Percentiles rank a stretch among this genome's conserved stretches.
Conservation (phyloP, 148 eudicot genomes). For the Simmondsia chinensis region DNA sequence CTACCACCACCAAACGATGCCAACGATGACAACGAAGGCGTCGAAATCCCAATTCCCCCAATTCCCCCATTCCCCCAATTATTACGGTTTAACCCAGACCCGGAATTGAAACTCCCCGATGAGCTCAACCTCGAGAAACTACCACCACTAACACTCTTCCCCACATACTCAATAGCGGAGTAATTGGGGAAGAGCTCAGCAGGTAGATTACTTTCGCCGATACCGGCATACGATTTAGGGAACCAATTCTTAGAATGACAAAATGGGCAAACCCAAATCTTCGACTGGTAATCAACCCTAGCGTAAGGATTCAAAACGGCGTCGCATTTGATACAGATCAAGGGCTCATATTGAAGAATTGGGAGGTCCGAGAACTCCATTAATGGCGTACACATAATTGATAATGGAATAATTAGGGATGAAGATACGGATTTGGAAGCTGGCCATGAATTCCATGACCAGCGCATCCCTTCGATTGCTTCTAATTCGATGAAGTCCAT, state of each 20-base stretch:
- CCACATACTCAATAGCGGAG: constrained; percentile 69
- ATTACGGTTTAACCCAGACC: constrained; percentile 8
- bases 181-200: constrained; percentile 95
- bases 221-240: constrained; percentile 48
- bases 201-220: constrained; percentile 73
- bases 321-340: constrained; percentile 46
- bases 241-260: constrained; percentile 54
- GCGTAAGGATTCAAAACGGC: constrained; percentile 89
- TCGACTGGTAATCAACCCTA: constrained; percentile 67
- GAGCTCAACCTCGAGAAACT: too few relatives aligned
- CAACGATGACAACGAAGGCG: constrained; percentile 28
- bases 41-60: constrained; percentile 29
- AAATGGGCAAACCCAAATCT: constrained; percentile 90
- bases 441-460: constrained; percentile 99
- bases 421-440: constrained; percentile 34
- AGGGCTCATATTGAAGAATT: constrained; percentile 63
- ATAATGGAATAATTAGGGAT: constrained; percentile 56
- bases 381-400: constrained; percentile 71
- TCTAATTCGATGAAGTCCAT: constrained; percentile 90
- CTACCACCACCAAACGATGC: constrained; percentile 17
- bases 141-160: too few relatives aligned
- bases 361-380: constrained; percentile 70
- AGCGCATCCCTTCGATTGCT: constrained; percentile 79
- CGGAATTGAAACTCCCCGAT: not conserved
- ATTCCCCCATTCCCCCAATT: constrained; percentile 29